Evolutionary conservation across 345 rosid species (phyloP).

Genomic region (Eucalyptus marginata): DNA sequence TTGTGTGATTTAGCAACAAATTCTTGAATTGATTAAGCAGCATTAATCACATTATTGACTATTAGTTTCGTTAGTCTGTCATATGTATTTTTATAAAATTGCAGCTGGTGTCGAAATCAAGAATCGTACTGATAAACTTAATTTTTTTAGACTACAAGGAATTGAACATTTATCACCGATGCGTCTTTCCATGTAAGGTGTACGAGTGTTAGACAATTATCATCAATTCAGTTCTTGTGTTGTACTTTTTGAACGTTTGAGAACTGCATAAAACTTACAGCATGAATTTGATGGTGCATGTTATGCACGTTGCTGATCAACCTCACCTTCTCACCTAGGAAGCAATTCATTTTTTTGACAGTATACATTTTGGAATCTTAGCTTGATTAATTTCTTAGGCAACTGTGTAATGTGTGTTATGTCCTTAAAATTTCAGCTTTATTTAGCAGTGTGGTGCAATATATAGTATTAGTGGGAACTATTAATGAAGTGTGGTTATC

Average conservation of each 20-base stretch:
- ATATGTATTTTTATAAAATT: not conserved
- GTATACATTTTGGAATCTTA: not conserved
- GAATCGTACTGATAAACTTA: not conserved
- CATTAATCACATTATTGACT: not conserved
- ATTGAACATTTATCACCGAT: not conserved
- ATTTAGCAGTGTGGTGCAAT: not conserved
- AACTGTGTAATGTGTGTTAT: not conserved
- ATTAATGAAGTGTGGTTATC: not conserved
- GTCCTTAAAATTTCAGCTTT: not conserved
- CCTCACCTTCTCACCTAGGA: not conserved
- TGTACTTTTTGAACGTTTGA: not conserved
- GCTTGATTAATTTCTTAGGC: not conserved
- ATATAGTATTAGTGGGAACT: not conserved
- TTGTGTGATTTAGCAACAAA: not conserved
- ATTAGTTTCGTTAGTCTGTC: not conserved
- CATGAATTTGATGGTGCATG: not conserved
- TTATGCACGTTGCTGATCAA: not conserved
- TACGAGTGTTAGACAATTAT: not conserved
- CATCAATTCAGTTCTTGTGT: not conserved
- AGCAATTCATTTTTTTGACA: not conserved
- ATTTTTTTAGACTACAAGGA: not conserved
- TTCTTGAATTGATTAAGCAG: not conserved
- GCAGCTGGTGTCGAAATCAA: not conserved
- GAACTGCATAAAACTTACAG: not conserved
- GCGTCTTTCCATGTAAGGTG: not conserved